Evolutionary conservation across 805 yeast species (phyloP), one percentile per base, ranked within the genome.

Genomic region (Kurtzmaniella fragi): DNA sequence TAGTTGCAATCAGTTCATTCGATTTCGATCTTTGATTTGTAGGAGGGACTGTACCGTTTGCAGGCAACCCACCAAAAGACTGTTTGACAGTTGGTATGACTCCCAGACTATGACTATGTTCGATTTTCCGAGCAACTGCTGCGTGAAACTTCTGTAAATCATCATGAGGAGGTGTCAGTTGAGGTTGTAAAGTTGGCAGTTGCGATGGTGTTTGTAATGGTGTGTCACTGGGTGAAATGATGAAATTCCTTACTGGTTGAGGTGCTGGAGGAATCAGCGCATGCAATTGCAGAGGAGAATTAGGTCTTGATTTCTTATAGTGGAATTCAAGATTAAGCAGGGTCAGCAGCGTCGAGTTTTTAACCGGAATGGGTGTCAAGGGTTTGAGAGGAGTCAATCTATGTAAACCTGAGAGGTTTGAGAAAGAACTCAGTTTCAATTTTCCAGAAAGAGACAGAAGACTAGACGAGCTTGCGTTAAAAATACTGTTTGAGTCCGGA

Each of bases 161-260:
- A 20, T 20, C 25, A 20, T 8, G 5, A 8, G 25, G 8, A n/a
- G 31, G 43, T 28, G 33, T 29, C 20, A 41, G 37, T 40, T 52
- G 55, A 2, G 70, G 61, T 31, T 50, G 56, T 32, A 73, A 47
- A 34, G 59, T 71, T n/a, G 78, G 78, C 34, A 74, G 65, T 40
- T 73, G 77, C 23, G 64, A 48, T 11, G 77, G 77, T 0, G 78
- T 73, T 41, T 69, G 72, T 31, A 72, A 46, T 9, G 78, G 78
- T 5, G 78, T 73, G 11, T 70, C 77, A 37, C 56, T 59, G 34
- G 76, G 67, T 13, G 67, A 50, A n/a, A 55, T 55, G 8, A 60
- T 50, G 37, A 61, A 61, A 8, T 42, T 17, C 39, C 34, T n/a
- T 26, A 14, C 31, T 35, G 12, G 26, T 25, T 31, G 37, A 16